Conservation (phyloP, 805 yeast genomes). For the Ogataea salicorniae region DNA sequence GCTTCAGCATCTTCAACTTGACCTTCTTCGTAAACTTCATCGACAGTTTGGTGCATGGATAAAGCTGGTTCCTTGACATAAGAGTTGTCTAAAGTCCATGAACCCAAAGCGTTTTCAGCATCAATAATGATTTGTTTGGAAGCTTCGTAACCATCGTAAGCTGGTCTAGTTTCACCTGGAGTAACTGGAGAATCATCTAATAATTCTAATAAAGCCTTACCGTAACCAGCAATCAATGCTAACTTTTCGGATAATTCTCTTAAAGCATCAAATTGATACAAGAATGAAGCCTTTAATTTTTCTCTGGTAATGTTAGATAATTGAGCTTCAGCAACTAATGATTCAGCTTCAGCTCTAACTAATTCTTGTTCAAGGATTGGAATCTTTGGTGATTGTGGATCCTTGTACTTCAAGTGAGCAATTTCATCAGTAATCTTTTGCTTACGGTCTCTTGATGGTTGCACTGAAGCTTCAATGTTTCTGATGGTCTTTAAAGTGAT, state of each 20-base stretch:
- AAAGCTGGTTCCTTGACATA: constrained; percentile 85
- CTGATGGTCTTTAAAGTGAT: constrained; percentile 90
- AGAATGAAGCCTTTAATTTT: constrained; percentile 94
- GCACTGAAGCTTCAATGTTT: constrained; percentile 96
- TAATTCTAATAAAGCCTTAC: constrained; percentile 93
- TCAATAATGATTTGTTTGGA: constrained; percentile 96
- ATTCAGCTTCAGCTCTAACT: constrained; percentile 98
- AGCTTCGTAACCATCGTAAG: constrained; percentile 97
- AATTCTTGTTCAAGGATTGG: constrained; percentile 95
- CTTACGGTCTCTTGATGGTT: constrained; percentile 97
- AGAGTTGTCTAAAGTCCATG: constrained; percentile 96
- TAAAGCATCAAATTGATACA: constrained; percentile 92
- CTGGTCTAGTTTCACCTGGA: constrained; percentile 98
- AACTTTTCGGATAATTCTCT: constrained; percentile 95
- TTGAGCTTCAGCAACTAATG: constrained; percentile 98
- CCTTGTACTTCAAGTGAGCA: constrained; percentile 96
- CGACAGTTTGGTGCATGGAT: constrained; percentile 71
- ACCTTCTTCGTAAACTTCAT: constrained; percentile 51
- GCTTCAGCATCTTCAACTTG: constrained; percentile 37
- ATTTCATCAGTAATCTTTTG: constrained; percentile 96
- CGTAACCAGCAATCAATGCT: constrained; percentile 97
- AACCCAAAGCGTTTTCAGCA: constrained; percentile 90
- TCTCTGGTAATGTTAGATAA: constrained; percentile 97
- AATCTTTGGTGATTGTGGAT: constrained; percentile 95
- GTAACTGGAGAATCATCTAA: constrained; percentile 96